These are phyloP conservation scores for Ophiostoma sp. DNA, from an alignment of 2,329 filamentous ascomycete species.

Conservation along the genomic window DNA sequence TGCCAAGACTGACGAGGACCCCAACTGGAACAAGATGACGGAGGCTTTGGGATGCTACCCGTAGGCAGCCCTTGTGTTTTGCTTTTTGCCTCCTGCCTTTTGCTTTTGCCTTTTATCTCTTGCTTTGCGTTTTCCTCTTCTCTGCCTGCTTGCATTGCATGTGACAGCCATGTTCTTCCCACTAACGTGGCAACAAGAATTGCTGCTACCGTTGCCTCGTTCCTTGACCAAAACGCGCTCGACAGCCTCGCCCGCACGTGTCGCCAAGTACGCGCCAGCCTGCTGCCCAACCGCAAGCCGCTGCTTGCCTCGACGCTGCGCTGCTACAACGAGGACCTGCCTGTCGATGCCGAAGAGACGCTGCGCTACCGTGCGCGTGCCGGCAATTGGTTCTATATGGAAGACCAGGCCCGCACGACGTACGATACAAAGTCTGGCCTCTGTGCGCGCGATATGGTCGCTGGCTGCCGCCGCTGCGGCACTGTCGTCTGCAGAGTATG, in stretches of 20 bases:
- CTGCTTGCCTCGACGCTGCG: slow-evolving; percentile 71
- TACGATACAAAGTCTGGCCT: slow-evolving; percentile 63
- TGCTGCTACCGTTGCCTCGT: slow-evolving; percentile 65
- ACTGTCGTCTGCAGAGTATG: slow-evolving; percentile 73
- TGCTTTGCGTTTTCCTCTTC: not conserved
- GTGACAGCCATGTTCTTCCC: slow-evolving; percentile 5
- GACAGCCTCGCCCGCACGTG: slow-evolving; percentile 78
- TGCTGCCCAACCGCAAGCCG: slow-evolving; percentile 71
- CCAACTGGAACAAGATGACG: slow-evolving; percentile 54
- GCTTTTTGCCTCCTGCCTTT: not conserved
- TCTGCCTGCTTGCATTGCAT: not conserved
- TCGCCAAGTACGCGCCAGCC: slow-evolving; percentile 67
- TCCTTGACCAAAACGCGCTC: slow-evolving; percentile 81
- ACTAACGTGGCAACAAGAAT: slow-evolving; percentile 49
- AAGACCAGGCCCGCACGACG: slow-evolving; percentile 42
- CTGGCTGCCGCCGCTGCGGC: slow-evolving; percentile 71
- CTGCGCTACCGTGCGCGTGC: slow-evolving; percentile 54
- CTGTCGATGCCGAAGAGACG: slow-evolving; percentile 50
- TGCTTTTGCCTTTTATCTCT: not conserved
- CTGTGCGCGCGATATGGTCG: slow-evolving; percentile 85
- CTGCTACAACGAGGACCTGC: slow-evolving; percentile 65
- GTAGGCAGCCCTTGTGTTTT: slow-evolving; percentile 44
- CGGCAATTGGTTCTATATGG: slow-evolving; percentile 55
- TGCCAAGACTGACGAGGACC: slow-evolving; percentile 33
- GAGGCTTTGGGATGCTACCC: slow-evolving; percentile 62